Evolutionary conservation across 129 eudicot species (phyloP).

Genomic region (Lactuca saligna): DNA sequence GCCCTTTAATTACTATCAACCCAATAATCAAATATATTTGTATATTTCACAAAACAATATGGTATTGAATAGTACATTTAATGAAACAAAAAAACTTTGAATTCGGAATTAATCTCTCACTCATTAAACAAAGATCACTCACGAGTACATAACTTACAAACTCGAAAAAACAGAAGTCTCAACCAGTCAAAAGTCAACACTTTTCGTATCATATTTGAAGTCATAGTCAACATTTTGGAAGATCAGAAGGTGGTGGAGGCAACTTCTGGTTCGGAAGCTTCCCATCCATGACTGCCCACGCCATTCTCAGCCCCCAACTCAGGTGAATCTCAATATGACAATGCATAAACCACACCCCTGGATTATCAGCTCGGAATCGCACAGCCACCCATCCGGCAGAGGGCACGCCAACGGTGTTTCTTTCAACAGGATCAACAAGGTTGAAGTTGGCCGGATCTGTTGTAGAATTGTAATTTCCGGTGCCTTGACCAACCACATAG

Average conservation of each 20-base stretch:
- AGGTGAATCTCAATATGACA: conserved; percentile 42
- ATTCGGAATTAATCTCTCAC: conserved; percentile 7
- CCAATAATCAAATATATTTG: not conserved
- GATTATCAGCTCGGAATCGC: conserved; percentile 11
- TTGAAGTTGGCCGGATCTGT: conserved; percentile 46
- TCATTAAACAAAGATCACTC: not conserved
- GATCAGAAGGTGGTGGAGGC: conserved; percentile 58
- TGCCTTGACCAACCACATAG: conserved; percentile 53
- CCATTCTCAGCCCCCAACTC: conserved; percentile 61
- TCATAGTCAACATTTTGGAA: conserved; percentile 48
- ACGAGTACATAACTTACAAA: conserved; percentile 23
- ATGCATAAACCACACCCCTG: not conserved
- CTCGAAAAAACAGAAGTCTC: conserved; percentile 25
- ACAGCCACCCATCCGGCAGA: conserved; percentile 57
- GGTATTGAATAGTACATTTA: not conserved
- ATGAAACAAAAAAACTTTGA: not conserved
- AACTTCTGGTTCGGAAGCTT: conserved; percentile 44
- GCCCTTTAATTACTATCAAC: too few species aligned
- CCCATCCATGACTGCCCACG: conserved; percentile 55
- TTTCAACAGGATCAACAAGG: conserved; percentile 51
- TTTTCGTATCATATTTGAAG: not conserved
- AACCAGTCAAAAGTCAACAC: conserved; percentile 24
- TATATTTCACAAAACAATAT: too few species aligned
- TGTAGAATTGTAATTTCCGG: conserved; percentile 41
- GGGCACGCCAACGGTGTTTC: conserved; percentile 52